Conservation (phyloP, 2,329 filamentous ascomycete species). For the Epichloe bromicola region DNA sequence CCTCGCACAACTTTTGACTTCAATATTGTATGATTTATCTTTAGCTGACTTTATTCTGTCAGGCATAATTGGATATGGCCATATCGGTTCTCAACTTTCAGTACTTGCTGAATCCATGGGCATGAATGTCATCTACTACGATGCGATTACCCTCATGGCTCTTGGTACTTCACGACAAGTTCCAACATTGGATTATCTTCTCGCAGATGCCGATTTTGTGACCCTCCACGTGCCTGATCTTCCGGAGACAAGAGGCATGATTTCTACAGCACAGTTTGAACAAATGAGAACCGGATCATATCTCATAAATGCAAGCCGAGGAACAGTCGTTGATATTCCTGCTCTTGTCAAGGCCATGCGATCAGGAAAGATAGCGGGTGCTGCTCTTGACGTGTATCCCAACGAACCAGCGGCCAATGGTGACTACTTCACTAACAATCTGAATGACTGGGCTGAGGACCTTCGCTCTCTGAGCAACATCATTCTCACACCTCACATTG, state of each 20-base stretch:
- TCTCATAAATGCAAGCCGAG: conserved; percentile 90
- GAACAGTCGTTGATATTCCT: conserved; percentile 86
- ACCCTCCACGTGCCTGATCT: conserved; percentile 91
- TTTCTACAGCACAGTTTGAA: conserved; percentile 63
- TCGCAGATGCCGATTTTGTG: conserved; percentile 77
- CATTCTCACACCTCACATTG: conserved; percentile 92
- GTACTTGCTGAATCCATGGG: conserved; percentile 96
- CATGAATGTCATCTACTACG: conserved; percentile 96
- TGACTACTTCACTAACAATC: conserved; percentile 75
- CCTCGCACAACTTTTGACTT: not conserved
- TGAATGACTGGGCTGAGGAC: conserved; percentile 79
- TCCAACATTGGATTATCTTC: conserved; percentile 59
- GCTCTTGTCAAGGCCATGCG: conserved; percentile 82
- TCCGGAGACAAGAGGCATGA: conserved; percentile 85
- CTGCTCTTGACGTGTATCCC: conserved; percentile 93
- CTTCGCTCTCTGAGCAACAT: conserved; percentile 78
- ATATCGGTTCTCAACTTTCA: conserved; percentile 91
- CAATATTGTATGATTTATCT: not conserved
- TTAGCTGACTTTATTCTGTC: not conserved
- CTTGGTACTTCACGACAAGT: conserved; percentile 82
- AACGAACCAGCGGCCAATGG: conserved; percentile 89
- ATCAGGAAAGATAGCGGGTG: conserved; percentile 76
- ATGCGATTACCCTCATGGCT: conserved; percentile 87
- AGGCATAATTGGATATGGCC: conserved; percentile 92
- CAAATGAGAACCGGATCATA: conserved; percentile 91